phyloP scores from a whole-genome alignment of 2,329 filamentous ascomycete species.

The Chaetomium strumarium region DNA sequence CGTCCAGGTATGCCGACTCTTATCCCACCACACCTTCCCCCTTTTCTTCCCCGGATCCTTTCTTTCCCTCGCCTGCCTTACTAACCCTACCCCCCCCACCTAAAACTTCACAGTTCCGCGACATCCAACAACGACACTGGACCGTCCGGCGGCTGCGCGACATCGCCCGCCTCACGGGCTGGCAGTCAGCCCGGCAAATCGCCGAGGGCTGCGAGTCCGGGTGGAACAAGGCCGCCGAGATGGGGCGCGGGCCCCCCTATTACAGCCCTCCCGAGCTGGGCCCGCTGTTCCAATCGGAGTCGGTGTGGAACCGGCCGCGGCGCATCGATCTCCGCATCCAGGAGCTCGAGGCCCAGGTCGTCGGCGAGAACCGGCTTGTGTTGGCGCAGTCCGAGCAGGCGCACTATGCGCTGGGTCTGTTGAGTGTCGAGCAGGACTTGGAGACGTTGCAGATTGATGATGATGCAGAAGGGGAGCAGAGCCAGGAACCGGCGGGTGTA shows the following conservation, averaged over 20 bases:
- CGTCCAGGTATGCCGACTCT: conserved; percentile 52
- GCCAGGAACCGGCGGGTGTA: neutral
- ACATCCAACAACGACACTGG: conserved; percentile 69
- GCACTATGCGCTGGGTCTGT: conserved; percentile 71
- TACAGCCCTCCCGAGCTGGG: conserved; percentile 39
- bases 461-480: conserved; percentile 4
- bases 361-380: conserved; percentile 44
- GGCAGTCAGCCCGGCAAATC: conserved; percentile 77
- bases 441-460: conserved; percentile 51
- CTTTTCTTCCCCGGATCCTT: neutral
- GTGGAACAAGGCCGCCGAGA: conserved; percentile 70
- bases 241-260: conserved; percentile 74
- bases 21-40: neutral
- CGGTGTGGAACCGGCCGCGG: conserved; percentile 45
- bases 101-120: conserved; percentile 58
- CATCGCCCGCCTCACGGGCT: conserved; percentile 75
- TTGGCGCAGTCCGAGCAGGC: conserved; percentile 58
- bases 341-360: conserved; percentile 34
- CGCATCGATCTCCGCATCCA: conserved; percentile 48
- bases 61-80: too few relatives aligned
- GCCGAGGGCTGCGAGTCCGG: conserved; percentile 76
- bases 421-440: conserved; percentile 74
- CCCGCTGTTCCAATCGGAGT: conserved; percentile 30
- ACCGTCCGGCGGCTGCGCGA: conserved; percentile 67
- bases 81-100: neutral